Conservation (phyloP, 495 filamentous ascomycete genomes). For the Ascodesmis nigricans region DNA sequence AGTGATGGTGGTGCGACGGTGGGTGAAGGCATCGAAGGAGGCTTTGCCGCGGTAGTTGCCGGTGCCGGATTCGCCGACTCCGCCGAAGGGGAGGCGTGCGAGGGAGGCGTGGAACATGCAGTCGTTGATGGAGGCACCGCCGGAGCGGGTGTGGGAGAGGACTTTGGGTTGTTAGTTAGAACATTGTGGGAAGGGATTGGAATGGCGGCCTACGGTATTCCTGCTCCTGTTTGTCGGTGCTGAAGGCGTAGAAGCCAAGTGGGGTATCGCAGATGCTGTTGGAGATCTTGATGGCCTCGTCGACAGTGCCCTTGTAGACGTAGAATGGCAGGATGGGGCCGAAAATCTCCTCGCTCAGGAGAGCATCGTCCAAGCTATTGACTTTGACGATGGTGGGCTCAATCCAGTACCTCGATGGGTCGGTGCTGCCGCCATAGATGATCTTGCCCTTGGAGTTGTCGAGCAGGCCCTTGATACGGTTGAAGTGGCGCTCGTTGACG, state of each 20-base stretch:
- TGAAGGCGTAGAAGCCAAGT: slow-evolving; percentile 64
- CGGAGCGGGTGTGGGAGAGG: slow-evolving; percentile 27
- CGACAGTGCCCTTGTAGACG: slow-evolving; percentile 41
- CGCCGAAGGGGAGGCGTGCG: slow-evolving; percentile 64
- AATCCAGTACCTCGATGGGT: slow-evolving; percentile 45
- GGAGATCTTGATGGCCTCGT: slow-evolving; percentile 57
- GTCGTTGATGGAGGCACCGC: slow-evolving; percentile 65
- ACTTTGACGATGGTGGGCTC: slow-evolving; percentile 60
- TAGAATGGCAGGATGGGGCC: slow-evolving; percentile 69
- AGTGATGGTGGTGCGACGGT: slow-evolving; percentile 12
- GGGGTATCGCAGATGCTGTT: slow-evolving; percentile 52
- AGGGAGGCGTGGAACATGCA: slow-evolving; percentile 57
- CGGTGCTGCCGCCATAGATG: slow-evolving; percentile 10
- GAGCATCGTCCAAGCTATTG: slow-evolving; percentile 31
- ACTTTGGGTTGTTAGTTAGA: background rate
- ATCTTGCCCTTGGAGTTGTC: slow-evolving; percentile 67
- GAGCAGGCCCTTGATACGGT: slow-evolving; percentile 68
- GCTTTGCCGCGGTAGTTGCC: slow-evolving; percentile 58
- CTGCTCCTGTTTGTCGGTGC: slow-evolving; percentile 49
- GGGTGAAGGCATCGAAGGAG: slow-evolving; percentile 50
- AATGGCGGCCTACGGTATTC: slow-evolving; percentile 25
- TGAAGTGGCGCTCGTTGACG: slow-evolving; percentile 55
- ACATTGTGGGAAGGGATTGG: background rate
- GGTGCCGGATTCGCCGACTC: slow-evolving; percentile 65
- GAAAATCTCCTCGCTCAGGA: slow-evolving; percentile 66